A percentile compares a stretch with the other conserved stretches of the same genome.
Conservation (phyloP, 1,284 basidiomycete genomes). For the Ceratobasidium sp. region DNA sequence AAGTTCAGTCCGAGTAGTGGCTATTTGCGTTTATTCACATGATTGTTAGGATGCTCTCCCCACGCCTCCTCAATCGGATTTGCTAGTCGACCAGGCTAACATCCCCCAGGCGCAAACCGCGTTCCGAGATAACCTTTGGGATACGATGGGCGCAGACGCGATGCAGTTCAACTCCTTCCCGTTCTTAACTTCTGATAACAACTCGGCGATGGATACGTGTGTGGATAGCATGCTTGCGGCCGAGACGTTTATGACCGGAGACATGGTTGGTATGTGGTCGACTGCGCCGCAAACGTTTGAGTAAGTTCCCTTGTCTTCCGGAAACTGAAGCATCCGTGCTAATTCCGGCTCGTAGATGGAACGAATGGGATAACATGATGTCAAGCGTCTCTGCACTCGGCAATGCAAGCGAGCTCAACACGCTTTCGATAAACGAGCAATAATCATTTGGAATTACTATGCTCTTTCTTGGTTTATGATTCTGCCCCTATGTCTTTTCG, state of each 20-base stretch:
- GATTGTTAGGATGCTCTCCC: constrained; percentile 12
- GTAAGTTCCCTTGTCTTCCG: constrained; percentile 12
- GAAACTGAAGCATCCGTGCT: too few relatives aligned
- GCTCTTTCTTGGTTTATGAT: background rate
- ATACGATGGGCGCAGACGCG: constrained; percentile 30
- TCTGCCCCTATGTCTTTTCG: background rate
- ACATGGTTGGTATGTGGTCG: constrained; percentile 36
- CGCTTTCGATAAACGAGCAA: constrained; percentile 14
- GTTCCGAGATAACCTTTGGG: constrained; percentile 32
- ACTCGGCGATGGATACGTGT: constrained; percentile 9
- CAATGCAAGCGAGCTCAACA: constrained; percentile 11
- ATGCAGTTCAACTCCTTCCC: constrained; percentile 34
- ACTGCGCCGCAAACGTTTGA: constrained; percentile 37
- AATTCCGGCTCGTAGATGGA: constrained; percentile 20
- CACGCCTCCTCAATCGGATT: constrained; percentile 12
- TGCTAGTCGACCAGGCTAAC: constrained; percentile 5
- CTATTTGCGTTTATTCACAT: background rate
- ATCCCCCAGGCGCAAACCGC: constrained; percentile 5
- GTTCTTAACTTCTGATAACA: constrained; percentile 1
- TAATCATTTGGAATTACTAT: background rate
- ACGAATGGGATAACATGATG: constrained; percentile 36
- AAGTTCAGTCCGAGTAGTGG: background rate
- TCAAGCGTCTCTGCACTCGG: constrained; percentile 29
- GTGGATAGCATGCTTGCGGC: constrained; percentile 27
- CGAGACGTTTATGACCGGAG: constrained; percentile 31